Evolutionary conservation across 805 yeast genomes (phyloP).

Genomic region (Hanseniaspora osmophila): DNA sequence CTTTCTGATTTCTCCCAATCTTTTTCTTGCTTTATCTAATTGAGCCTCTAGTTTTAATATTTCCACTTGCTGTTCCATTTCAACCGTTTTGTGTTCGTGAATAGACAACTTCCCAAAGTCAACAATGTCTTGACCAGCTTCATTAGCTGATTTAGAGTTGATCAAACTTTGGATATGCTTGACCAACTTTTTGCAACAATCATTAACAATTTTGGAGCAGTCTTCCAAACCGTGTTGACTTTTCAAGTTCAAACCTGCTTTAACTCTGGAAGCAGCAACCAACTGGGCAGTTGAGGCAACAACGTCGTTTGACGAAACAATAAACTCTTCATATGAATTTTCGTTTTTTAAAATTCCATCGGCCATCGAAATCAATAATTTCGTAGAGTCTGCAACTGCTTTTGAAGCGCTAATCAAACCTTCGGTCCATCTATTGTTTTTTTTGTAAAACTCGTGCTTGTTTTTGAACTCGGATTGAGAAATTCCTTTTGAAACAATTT

Average conservation of each 20-base stretch:
- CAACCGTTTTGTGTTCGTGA: slow-evolving; percentile 71
- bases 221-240: slow-evolving; percentile 61
- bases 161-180: slow-evolving; percentile 51
- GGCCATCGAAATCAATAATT: slow-evolving; percentile 69
- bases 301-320: slow-evolving; percentile 83
- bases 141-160: slow-evolving; percentile 21
- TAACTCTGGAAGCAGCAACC: slow-evolving; percentile 82
- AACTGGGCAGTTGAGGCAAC: slow-evolving; percentile 87
- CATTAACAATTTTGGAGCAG: slow-evolving; percentile 53
- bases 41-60: slow-evolving; percentile 71
- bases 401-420: slow-evolving; percentile 83
- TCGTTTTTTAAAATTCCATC: slow-evolving; percentile 58
- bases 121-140: slow-evolving; percentile 25
- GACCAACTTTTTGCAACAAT: slow-evolving; percentile 66
- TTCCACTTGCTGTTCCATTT: slow-evolving; percentile 89
- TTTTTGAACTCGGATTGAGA: neutral
- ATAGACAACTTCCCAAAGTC: slow-evolving; percentile 58
- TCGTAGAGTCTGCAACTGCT: slow-evolving; percentile 74
- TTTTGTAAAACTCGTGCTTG: slow-evolving; percentile 65
- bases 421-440: slow-evolving; percentile 86
- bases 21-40: slow-evolving; percentile 56
- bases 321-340: slow-evolving; percentile 68
- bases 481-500: slow-evolving; percentile 46
- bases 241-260: slow-evolving; percentile 61
- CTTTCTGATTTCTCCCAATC: slow-evolving; percentile 73